A percentile compares a stretch with the other conserved stretches of the same genome.
These are phyloP conservation scores for Cenococcum geophilum DNA, from an alignment of 495 filamentous ascomycete genomes.

Conservation along the genomic window DNA sequence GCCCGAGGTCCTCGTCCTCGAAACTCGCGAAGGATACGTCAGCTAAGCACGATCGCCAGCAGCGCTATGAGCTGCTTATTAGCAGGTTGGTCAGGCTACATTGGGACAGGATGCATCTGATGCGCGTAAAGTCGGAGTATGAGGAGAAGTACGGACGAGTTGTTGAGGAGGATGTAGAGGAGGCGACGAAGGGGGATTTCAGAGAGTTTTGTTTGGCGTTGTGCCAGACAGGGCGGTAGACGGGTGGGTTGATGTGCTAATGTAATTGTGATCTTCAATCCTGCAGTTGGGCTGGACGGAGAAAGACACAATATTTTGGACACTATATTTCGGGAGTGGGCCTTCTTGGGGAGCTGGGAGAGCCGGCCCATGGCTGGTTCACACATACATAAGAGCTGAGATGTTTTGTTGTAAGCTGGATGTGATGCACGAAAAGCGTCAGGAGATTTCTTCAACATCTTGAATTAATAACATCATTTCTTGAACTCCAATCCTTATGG, in stretches of 20 bases:
- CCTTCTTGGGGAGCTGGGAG: background rate
- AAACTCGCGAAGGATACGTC: conserved; percentile 21
- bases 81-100: conserved; percentile 38
- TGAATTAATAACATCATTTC: too few species aligned
- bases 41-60: conserved; percentile 28
- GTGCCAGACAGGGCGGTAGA: conserved; percentile 28
- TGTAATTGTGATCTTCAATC: too few species aligned
- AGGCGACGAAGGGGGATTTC: conserved; percentile 36
- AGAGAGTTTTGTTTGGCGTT: conserved; percentile 34
- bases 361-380: background rate
- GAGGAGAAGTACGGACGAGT: conserved; percentile 33
- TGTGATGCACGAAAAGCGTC: too few species aligned
- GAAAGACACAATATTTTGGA: too few species aligned
- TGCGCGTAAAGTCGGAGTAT: conserved; percentile 38
- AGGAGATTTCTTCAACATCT: too few species aligned
- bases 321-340: too few species aligned
- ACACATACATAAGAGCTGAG: background rate
- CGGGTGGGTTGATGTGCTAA: background rate
- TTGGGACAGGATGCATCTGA: conserved; percentile 39
- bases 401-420: too few species aligned
- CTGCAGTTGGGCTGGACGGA: too few species aligned
- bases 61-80: conserved; percentile 40
- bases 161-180: conserved; percentile 38
- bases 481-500: too few species aligned
- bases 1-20: conserved; percentile 12